Conservation (phyloP, 2,329 filamentous ascomycete species). For the Colletotrichum eleusines region DNA sequence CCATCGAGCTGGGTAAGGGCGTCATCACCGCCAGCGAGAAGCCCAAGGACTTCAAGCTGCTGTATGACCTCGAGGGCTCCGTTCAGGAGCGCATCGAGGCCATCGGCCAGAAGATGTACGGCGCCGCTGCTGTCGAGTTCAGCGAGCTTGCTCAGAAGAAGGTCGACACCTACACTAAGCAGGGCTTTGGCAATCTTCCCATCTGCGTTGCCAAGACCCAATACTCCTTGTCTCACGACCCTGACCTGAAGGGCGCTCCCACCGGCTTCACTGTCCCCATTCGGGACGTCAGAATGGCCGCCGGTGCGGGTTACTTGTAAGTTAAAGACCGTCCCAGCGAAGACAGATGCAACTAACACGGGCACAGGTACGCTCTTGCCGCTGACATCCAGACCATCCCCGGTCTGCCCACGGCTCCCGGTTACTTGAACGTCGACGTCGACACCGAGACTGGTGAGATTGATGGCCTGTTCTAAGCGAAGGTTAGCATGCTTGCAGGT, state of each 20-base stretch:
- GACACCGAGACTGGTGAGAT: constrained; percentile 87
- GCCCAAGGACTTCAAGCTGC: constrained; percentile 87
- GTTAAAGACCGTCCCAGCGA: constrained; percentile 48
- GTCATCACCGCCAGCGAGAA: constrained; percentile 87
- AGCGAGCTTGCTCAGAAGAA: constrained; percentile 95
- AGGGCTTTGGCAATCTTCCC: constrained; percentile 92
- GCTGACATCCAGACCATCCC: constrained; percentile 99
- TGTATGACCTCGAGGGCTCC: constrained; percentile 83
- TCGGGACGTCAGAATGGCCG: constrained; percentile 91
- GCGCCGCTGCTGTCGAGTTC: constrained; percentile 89
- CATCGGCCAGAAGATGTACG: constrained; percentile 95
- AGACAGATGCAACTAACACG: constrained; percentile 51
- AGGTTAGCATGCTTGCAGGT: neutral
- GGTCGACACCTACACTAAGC: constrained; percentile 92
- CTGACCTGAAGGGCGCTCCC: constrained; percentile 92
- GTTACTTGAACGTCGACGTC: constrained; percentile 93
- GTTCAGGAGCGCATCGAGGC: constrained; percentile 91
- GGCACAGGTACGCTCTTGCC: constrained; percentile 83
- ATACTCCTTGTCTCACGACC: constrained; percentile 94
- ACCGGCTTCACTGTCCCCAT: constrained; percentile 96
- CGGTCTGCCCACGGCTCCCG: constrained; percentile 92
- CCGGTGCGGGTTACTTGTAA: constrained; percentile 91
- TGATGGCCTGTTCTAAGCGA: constrained; percentile 83
- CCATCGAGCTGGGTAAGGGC: constrained; percentile 87
- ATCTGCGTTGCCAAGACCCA: constrained; percentile 99